Conservation (phyloP, 2,329 filamentous ascomycete genomes). For the Sordariomycetes sp. region DNA sequence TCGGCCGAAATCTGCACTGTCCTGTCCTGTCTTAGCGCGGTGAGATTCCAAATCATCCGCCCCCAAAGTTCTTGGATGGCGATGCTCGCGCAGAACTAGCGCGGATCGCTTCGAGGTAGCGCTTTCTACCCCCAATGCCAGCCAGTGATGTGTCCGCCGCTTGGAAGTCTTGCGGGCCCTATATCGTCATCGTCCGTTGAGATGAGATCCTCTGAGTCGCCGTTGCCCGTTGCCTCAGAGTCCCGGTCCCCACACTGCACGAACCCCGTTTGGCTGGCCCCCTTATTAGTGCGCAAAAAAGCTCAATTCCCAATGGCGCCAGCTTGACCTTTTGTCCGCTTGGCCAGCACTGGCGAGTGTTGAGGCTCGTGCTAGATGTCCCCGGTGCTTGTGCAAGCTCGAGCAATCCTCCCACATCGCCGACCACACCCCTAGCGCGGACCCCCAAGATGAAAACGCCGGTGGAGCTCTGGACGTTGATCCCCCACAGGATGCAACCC, state of each 20-base stretch:
- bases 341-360: too few species aligned
- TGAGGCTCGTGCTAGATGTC: too few species aligned
- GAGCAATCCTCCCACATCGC: not conserved
- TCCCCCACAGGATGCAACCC: slow-evolving; percentile 4
- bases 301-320: not conserved
- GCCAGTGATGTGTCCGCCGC: not conserved
- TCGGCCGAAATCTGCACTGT: not conserved
- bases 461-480: slow-evolving; percentile 2
- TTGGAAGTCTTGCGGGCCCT: not conserved
- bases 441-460: slow-evolving; percentile 1
- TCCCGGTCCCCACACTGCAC: not conserved
- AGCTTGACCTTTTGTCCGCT: not conserved
- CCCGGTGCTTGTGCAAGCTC: not conserved
- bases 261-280: not conserved
- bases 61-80: not conserved
- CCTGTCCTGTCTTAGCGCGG: not conserved
- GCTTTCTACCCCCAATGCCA: not conserved
- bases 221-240: not conserved
- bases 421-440: not conserved
- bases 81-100: not conserved
- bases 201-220: not conserved
- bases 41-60: not conserved
- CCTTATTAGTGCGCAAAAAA: not conserved
- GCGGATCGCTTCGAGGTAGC: not conserved
- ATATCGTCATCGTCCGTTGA: not conserved